Conservation (phyloP, 2,329 filamentous ascomycete genomes). For the Scytalidium sp. region DNA sequence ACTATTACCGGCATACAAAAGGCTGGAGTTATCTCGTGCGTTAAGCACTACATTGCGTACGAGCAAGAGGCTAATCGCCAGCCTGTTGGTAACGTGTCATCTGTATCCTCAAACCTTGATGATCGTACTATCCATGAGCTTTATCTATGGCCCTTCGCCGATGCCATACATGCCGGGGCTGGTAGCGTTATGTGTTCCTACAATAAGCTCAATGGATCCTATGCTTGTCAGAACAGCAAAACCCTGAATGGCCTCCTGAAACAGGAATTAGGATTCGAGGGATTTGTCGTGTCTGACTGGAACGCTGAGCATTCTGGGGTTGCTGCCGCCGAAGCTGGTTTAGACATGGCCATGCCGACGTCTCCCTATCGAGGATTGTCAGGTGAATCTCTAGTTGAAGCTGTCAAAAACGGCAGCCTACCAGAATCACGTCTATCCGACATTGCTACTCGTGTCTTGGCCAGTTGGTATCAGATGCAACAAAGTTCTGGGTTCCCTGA, state of each 20-base stretch:
- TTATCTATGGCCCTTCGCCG: background rate
- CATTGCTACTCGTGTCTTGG: conserved; percentile 46
- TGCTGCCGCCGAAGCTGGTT: conserved; percentile 34
- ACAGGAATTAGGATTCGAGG: conserved; percentile 46
- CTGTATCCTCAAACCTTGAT: background rate
- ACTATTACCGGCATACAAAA: conserved; percentile 70
- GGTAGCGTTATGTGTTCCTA: background rate
- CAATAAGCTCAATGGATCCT: background rate
- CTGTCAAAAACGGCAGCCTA: conserved; percentile 46
- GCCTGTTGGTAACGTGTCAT: too few relatives aligned
- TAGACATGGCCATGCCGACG: background rate
- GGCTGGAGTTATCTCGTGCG: conserved; percentile 66
- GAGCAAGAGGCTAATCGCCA: conserved; percentile 2
- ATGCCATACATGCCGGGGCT: background rate
- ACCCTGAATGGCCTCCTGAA: conserved; percentile 43
- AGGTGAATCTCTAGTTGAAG: conserved; percentile 13
- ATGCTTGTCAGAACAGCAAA: conserved; percentile 26
- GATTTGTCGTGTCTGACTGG: conserved; percentile 42
- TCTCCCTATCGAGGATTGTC: background rate
- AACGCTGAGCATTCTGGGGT: conserved; percentile 39
- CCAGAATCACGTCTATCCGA: conserved; percentile 39
- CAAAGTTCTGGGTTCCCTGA: conserved; percentile 43
- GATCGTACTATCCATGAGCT: background rate
- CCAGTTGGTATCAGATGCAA: conserved; percentile 55
- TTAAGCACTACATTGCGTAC: conserved; percentile 32